Evolutionary conservation across 2,329 filamentous ascomycete genomes (phyloP), one percentile per base, ranked within the genome.

Genomic region (Massarina eburnea): DNA sequence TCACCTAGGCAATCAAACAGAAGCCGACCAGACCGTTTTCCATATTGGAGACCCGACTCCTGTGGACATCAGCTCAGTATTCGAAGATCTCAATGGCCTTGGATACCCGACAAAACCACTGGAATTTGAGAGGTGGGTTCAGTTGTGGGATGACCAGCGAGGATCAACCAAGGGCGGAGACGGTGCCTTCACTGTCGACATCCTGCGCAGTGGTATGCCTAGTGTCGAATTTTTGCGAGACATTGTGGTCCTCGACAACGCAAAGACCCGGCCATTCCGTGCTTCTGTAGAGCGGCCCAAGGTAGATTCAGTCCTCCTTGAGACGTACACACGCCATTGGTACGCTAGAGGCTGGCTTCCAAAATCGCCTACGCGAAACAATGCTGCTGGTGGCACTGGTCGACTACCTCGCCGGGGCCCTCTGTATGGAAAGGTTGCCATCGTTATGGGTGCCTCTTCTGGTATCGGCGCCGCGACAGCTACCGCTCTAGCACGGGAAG

Each of bases 141-240:
- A 78, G 1, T 71, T 88, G 2, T 92, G 88, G 88, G 82, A 77
- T 33, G 82, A 89, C 67, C 84, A 86, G 72, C 75, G 87, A 57
- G 83, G 84, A 8, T 76, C 76, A 8, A 74, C 75, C 40, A 85
- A 83, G 55, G 80, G 81, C 49, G 85, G 84, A 22, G 83, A 88
- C 40, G 86, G 85, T 32, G 81, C 83, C 1, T 90, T 90, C 59
- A 91, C 88, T 0, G 81, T 88, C 26, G 87, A 91, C 54, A 89
- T 91, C 54, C 82, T 92, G 9, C 84, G 86, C 39, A 85, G 86
- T 52, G 88, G 88, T 49, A 91, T 91, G 88, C 88, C 88, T 1
- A 85, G 80, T 7, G 81, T 86, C 1, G 85, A 88, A 12, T 87
- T 87, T 58, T 70, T 91, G 40, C 77, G 80, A 48, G 82, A 81